Percentiles rank a stretch among this genome's conserved stretches.
These are phyloP conservation scores for Puccinia hordei DNA, from an alignment of 1,284 basidiomycete species.

Conservation along the genomic window DNA sequence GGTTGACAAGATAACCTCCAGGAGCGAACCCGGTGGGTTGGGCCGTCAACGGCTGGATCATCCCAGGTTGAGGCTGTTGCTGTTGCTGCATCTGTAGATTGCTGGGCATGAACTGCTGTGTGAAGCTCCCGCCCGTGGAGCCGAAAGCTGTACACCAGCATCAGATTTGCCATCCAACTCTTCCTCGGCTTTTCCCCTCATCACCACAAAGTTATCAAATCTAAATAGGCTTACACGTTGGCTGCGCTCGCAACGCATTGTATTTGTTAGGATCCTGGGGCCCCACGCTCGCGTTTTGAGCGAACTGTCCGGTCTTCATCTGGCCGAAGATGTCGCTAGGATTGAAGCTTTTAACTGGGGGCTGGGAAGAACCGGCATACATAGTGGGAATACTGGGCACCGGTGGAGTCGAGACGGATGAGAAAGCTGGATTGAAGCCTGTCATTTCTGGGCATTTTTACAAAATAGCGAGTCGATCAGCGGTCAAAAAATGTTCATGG, in stretches of 20 bases:
- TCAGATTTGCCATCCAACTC: too few species aligned
- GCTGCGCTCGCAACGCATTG: constrained; percentile 67
- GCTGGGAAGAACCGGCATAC: constrained; percentile 55
- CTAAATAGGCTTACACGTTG: constrained; percentile 52
- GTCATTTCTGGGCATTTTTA: constrained; percentile 38
- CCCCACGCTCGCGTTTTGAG: constrained; percentile 65
- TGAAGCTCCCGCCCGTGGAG: constrained; percentile 26
- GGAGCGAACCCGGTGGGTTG: constrained; percentile 49
- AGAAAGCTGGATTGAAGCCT: constrained; percentile 31
- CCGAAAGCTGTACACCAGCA: background rate
- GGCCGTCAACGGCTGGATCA: constrained; percentile 29
- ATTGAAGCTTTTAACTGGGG: constrained; percentile 62
- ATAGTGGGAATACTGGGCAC: constrained; percentile 40
- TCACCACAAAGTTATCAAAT: background rate
- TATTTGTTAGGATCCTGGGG: constrained; percentile 75
- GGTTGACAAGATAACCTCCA: constrained; percentile 43
- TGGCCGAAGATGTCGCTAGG: constrained; percentile 88
- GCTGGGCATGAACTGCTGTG: constrained; percentile 50
- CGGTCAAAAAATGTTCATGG: background rate
- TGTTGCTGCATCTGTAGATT: constrained; percentile 26
- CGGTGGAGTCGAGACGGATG: constrained; percentile 25
- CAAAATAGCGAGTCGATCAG: constrained; percentile 3
- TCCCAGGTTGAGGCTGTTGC: background rate
- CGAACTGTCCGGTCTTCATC: constrained; percentile 91
- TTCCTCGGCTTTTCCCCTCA: background rate